Percentiles rank a stretch among this genome's conserved stretches.
These are phyloP conservation scores for Hemileccinum impolitum DNA, from an alignment of 768 basidiomycete species.

Conservation along the genomic window DNA sequence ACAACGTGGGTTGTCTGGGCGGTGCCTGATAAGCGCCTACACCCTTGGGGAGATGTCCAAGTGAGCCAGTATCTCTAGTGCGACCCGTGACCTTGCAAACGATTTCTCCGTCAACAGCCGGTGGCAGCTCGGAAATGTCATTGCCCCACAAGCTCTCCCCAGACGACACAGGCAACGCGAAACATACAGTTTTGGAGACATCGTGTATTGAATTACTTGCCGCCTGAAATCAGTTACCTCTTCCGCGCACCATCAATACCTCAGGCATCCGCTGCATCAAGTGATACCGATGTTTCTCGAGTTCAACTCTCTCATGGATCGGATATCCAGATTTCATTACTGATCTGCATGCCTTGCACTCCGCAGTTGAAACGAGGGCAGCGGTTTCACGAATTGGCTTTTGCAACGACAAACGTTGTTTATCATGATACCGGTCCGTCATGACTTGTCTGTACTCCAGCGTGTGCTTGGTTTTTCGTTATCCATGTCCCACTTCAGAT, in stretches of 20 bases:
- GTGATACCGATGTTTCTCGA: background rate
- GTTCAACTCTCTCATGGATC: conserved; percentile 15
- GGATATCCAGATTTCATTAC: conserved; percentile 25
- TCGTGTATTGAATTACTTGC: conserved; percentile 12
- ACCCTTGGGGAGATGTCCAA: conserved; percentile 16
- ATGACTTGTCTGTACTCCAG: conserved; percentile 1
- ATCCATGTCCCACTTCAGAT: background rate
- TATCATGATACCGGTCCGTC: conserved; percentile 12
- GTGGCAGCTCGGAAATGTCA: conserved; percentile 17
- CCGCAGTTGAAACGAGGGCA: conserved; percentile 1
- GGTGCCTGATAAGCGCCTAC: conserved; percentile 1
- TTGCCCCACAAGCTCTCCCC: background rate
- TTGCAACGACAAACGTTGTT: conserved; percentile 23
- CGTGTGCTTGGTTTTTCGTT: conserved; percentile 13
- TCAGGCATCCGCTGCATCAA: background rate
- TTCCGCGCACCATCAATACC: conserved; percentile 19
- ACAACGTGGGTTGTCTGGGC: conserved; percentile 22
- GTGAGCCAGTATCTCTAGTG: conserved; percentile 23
- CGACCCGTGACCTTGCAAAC: conserved; percentile 3
- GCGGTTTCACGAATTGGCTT: conserved; percentile 19
- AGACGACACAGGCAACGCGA: conserved; percentile 3
- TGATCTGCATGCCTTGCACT: conserved; percentile 28
- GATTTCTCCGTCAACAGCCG: conserved; percentile 16
- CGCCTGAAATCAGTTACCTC: conserved; percentile 28
- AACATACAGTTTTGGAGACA: conserved; percentile 21